These are phyloP conservation scores for Trichosporon asahii DNA, from an alignment of 1,284 basidiomycete species.

Conservation along the genomic window DNA sequence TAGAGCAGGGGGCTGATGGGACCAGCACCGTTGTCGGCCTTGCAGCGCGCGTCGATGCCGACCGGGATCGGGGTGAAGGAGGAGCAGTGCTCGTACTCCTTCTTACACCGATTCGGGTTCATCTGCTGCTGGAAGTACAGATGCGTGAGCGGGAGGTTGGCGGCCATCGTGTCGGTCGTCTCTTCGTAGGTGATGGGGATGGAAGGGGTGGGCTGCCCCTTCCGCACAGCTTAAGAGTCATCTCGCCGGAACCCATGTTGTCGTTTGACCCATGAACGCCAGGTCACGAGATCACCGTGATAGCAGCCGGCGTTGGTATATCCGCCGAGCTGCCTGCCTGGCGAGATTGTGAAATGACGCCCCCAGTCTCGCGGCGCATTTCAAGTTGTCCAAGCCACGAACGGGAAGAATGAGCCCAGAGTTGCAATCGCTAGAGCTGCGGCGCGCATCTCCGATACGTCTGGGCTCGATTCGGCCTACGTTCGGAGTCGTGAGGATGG, in stretches of 20 bases:
- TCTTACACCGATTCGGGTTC: conserved; percentile 2
- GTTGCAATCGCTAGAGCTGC: not conserved
- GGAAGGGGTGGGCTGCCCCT: not conserved
- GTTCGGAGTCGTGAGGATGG: not conserved
- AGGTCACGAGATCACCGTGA: not conserved
- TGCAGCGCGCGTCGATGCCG: conserved; percentile 1
- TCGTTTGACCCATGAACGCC: not conserved
- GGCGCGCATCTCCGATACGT: not conserved
- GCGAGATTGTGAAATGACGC: not conserved
- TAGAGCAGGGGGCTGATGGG: conserved; percentile 49
- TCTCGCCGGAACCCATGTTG: not conserved
- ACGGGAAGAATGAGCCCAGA: conserved; percentile 1
- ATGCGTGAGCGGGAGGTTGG: conserved; percentile 13
- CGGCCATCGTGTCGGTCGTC: conserved; percentile 3
- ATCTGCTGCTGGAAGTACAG: conserved; percentile 11
- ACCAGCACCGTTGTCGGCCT: conserved; percentile 5
- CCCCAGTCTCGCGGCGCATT: not conserved
- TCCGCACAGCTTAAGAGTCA: not conserved
- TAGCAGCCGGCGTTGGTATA: not conserved
- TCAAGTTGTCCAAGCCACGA: conserved; percentile 4
- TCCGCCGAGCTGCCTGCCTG: not conserved
- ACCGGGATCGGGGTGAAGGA: conserved; percentile 5
- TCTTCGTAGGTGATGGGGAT: not conserved
- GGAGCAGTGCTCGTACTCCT: conserved; percentile 10
- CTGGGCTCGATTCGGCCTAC: not conserved